phyloP scores from a whole-genome alignment of 345 rosid genomes.

The Salix purpurea region DNA sequence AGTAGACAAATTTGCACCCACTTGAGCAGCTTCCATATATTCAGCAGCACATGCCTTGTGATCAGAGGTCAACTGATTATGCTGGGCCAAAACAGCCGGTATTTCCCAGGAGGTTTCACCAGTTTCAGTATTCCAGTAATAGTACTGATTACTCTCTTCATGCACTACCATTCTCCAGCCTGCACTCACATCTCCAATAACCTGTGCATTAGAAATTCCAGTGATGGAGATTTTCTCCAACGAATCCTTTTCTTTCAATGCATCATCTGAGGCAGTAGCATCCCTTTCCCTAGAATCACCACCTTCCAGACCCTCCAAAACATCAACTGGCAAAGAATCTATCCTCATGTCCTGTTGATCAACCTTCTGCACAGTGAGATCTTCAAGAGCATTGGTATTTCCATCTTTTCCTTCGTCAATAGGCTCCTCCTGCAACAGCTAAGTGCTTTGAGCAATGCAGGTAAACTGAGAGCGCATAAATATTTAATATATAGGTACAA shows the following conservation, averaged over 20 bases:
- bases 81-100: conserved; percentile 52
- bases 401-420: conserved; percentile 28
- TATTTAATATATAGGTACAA: too few relatives aligned
- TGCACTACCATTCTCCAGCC: conserved; percentile 88
- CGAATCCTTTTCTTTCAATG: conserved; percentile 32
- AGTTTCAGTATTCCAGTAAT: conserved; percentile 92
- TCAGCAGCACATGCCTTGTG: conserved; percentile 26
- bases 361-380: conserved; percentile 22
- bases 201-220: conserved; percentile 42
- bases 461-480: background rate
- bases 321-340: conserved; percentile 29
- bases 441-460: conserved; percentile 13
- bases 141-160: conserved; percentile 79
- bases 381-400: conserved; percentile 30
- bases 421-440: conserved; percentile 40
- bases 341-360: conserved; percentile 27
- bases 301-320: conserved; percentile 25
- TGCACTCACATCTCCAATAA: conserved; percentile 41
- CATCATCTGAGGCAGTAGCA: conserved; percentile 22
- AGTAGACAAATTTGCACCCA: conserved; percentile 24
- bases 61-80: conserved; percentile 28
- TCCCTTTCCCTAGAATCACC: conserved; percentile 28
- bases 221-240: conserved; percentile 33
- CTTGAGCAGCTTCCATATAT: conserved; percentile 25
- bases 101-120: conserved; percentile 98